Base-by-base conservation (phyloP, 306 rosid genomes). In the Gastrolobium villosum region DNA sequence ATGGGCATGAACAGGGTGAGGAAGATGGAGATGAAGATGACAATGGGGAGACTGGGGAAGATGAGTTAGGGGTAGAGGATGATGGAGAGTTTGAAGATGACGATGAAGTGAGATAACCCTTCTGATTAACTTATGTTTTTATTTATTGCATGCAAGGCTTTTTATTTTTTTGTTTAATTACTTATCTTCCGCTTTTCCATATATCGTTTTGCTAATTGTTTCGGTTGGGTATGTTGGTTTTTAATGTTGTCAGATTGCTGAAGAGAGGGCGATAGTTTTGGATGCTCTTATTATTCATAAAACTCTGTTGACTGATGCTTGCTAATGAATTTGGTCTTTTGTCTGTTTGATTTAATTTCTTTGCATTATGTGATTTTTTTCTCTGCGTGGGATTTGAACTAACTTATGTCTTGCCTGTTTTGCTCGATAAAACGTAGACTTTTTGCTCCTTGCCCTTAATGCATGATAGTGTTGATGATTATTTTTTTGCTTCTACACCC, bases 1-100 rank as follows among this genome's bases (percentile, higher is more conserved):
- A 93, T 79, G 98, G 95, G 15, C 98, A 93, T 11, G 98, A 93
- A 57, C 97, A 93, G 72, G 97, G 98, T 10, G 97, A 93, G 88
- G 97, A 91, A 80, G 97, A 84, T 45, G 97, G 84, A 3, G 93
- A 86, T 6, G 98, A 91, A 37, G 97, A 93, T 76, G 98, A 91
- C 54, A 88, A 87, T 45, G 97, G 92, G 32, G 98, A 91, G 91
- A 91, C 97, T 9, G 97, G 94, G 0, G 97, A 93, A 70, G 98
- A 91, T 34, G 96, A 83, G 82, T 80, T 81, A 57, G 91, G 88
- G 3, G 83, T 83, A 1, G 95, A 89, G 35, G 90, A 62, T 6
- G 98, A 84, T 46, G 92, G 83, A 8, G 97, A 82, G 52, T 87
- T 81, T 82, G 96, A 91, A 65, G 98, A 90, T 15, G 93, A 88